Percentiles rank a stretch among this genome's conserved stretches.
Conservation (phyloP, 768 basidiomycete species). For the Neoboletus magnificus region DNA sequence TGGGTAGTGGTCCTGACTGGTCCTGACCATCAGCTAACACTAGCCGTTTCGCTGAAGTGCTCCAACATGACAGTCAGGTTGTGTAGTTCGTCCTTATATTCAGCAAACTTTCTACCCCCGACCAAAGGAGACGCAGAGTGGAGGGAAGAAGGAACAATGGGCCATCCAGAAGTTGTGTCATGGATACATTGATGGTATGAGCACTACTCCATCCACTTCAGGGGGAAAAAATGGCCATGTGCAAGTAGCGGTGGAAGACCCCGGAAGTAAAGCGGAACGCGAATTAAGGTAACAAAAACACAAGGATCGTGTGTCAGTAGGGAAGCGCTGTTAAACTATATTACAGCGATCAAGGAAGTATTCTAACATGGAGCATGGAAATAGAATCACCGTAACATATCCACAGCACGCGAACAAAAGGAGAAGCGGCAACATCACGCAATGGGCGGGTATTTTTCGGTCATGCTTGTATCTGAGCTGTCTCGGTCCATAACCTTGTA, state of each 20-base stretch:
- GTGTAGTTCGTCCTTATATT: no score
- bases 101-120: no score
- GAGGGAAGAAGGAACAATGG: not conserved
- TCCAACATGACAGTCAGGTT: no score
- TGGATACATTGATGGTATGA: constrained; percentile 3
- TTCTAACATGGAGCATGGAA: not conserved
- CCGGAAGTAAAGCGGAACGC: not conserved
- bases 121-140: not conserved
- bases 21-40: no score
- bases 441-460: constrained; percentile 13
- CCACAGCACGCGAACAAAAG: not conserved
- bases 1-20: no score
- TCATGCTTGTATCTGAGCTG: constrained; percentile 13
- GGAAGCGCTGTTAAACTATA: constrained; percentile 1
- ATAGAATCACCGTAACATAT: constrained; percentile 4
- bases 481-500: constrained; percentile 15
- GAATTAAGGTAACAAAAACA: not conserved
- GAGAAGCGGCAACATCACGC: constrained; percentile 4
- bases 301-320: not conserved
- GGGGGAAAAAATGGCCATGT: not conserved
- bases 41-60: no score
- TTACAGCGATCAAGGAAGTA: constrained; percentile 5
- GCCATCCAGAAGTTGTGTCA: not conserved
- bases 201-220: not conserved
- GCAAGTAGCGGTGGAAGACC: not conserved